Evolutionary conservation across 2,329 filamentous ascomycete genomes (phyloP), one percentile per base, ranked within the genome.

Genomic region (Ophiostoma quercus): DNA sequence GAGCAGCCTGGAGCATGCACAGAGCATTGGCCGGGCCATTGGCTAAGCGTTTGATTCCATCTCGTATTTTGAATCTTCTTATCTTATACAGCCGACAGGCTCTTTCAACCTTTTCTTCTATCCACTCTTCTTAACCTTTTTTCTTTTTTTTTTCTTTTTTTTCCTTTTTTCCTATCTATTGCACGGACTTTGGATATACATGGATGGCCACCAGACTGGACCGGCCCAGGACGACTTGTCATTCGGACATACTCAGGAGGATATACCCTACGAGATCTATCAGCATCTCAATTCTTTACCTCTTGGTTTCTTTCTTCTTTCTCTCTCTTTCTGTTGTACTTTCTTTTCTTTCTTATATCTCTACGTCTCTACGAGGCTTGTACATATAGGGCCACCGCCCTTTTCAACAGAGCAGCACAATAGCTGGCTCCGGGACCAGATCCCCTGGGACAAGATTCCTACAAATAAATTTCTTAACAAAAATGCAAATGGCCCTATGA

Each of bases 11-110:
- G 62, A 41, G 41, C 66, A 67, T n/a, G 29, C 39, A 11, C 37
- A 62, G 12, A 47, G 51, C 34, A 67, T 69, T 34, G 70, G 70
- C 39, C 67, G 63, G 8, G 67, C 67, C 51, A 67, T 69, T 65
- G 70, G 67, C 37, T 71, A 63, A 41, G 14, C 12, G 12, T 29
- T 29, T 37, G 19, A 22, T 39, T 32, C 19, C 37, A n/a, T 39
- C 8, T 63, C 19, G 7, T 68, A 34, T 14, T 57, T 39, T 29
- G 32, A 11, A 9, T 22, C 6, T 34, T 62, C 25, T 25, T 62
- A n/a, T 62, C 14, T 43, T 29, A 8, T 47, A 57, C 12, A 57
- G n/a, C 22, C 29, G 19, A 9, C n/a, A 12, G 8, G 14, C n/a
- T 29, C 22, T 65, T 41, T 67, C 19, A 32, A 19, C 25, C 8